A percentile compares a stretch with the other conserved stretches of the same genome.
phyloP scores from a whole-genome alignment of 371 early-diverging fungal species.

The Basidiobolus meristosporus region DNA sequence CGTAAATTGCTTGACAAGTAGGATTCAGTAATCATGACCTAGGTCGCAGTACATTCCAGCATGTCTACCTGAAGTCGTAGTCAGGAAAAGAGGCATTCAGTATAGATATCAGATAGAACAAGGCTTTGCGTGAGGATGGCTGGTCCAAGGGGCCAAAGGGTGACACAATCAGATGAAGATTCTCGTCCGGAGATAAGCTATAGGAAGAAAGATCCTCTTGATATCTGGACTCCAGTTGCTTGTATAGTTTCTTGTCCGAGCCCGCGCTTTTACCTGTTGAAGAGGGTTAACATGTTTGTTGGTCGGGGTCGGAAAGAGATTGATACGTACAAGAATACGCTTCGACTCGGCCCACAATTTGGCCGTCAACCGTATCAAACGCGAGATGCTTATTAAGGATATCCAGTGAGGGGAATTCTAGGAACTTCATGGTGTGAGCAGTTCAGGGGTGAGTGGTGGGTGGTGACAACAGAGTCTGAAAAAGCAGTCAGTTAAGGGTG shows the following conservation, averaged over 20 bases:
- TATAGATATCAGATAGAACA: constrained; percentile 81
- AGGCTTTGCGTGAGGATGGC: constrained; percentile 52
- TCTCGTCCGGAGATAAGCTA: neutral
- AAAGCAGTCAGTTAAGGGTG: too few species aligned
- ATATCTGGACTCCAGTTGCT: neutral
- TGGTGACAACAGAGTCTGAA: too few species aligned
- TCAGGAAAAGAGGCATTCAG: constrained; percentile 88
- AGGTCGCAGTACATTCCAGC: too few species aligned
- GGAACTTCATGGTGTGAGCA: constrained; percentile 18
- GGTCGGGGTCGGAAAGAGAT: too few species aligned
- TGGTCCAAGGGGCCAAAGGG: constrained; percentile 62
- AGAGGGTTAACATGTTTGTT: too few species aligned
- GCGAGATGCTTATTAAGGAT: constrained; percentile 25
- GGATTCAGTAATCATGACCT: too few species aligned
- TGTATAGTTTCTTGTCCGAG: neutral
- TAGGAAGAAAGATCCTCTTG: neutral
- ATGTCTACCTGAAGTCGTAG: constrained; percentile 76
- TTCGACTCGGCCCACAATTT: constrained; percentile 61
- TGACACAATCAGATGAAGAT: neutral
- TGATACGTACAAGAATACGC: constrained; percentile 74
- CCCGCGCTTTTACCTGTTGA: neutral
- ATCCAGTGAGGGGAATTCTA: constrained; percentile 19
- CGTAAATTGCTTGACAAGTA: constrained; percentile 42
- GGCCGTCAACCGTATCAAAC: constrained; percentile 37
- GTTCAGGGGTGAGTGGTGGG: too few species aligned